Conservation (phyloP, 331 rosid genomes). For the Erythrophleum ivorense region DNA sequence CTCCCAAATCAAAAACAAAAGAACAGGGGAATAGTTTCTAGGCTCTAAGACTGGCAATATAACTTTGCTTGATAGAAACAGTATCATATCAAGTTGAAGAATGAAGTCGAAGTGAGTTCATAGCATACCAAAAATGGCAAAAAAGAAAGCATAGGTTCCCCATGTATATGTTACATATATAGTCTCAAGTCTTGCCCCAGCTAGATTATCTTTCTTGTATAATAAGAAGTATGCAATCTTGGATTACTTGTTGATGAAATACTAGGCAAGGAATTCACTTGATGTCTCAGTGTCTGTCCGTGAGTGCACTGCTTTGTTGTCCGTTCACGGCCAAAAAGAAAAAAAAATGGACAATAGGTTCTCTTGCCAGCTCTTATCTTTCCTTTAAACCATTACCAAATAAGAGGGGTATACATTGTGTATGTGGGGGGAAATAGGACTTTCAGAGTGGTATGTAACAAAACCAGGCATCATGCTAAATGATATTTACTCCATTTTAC, state of each 20-base stretch:
- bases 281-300: not conserved
- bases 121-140: not conserved
- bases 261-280: conserved; percentile 1
- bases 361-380: not conserved
- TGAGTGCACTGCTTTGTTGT: conserved; percentile 10
- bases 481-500: not conserved
- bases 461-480: not conserved
- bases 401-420: not conserved
- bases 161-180: not conserved
- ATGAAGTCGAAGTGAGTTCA: conserved; percentile 25
- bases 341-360: not conserved
- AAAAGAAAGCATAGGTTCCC: not conserved
- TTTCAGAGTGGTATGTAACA: not conserved
- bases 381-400: not conserved
- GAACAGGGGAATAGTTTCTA: not conserved
- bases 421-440: not conserved
- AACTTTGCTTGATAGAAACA: conserved; percentile 15
- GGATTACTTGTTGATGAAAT: not conserved
- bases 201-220: not conserved
- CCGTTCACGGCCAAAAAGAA: not conserved
- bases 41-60: not conserved
- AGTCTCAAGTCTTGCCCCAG: not conserved
- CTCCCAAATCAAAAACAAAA: not conserved
- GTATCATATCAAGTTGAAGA: not conserved
- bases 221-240: conserved; percentile 1